Evolutionary conservation across 352 stramenopile genomes (phyloP).

Genomic region (Globisporangium camurandrum): DNA sequence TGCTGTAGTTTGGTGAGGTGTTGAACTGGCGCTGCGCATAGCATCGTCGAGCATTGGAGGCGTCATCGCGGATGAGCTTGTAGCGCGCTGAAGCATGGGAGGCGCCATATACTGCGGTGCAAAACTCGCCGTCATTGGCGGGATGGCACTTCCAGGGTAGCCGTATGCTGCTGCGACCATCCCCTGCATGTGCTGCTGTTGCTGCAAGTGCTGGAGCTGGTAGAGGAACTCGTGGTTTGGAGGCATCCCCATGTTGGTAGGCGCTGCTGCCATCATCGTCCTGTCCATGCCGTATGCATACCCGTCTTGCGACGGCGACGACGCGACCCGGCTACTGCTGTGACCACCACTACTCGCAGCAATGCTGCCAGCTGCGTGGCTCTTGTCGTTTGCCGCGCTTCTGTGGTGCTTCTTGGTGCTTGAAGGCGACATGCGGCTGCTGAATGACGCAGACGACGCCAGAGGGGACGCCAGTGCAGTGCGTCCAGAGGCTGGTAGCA

Average conservation of each 20-base stretch:
- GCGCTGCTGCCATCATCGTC: slow-evolving; percentile 4
- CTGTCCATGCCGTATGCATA: slow-evolving; percentile 4
- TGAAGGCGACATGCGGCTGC: slow-evolving; percentile 18
- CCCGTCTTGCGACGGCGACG: slow-evolving; percentile 5
- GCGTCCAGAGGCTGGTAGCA: slow-evolving; percentile 13
- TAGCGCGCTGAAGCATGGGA: slow-evolving; percentile 3
- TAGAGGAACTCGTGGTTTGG: slow-evolving; percentile 27
- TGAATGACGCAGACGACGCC: slow-evolving; percentile 10
- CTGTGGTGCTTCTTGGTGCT: slow-evolving; percentile 13
- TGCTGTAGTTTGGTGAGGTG: neutral
- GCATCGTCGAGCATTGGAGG: neutral
- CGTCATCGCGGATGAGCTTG: slow-evolving; percentile 2
- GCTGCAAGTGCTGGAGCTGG: slow-evolving; percentile 41
- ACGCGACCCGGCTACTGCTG: slow-evolving; percentile 3
- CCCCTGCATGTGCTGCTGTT: slow-evolving; percentile 32
- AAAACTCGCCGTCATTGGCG: slow-evolving; percentile 14
- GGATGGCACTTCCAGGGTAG: slow-evolving; percentile 15
- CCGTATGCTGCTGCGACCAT: slow-evolving; percentile 19
- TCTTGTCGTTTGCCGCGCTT: neutral
- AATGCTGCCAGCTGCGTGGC: neutral
- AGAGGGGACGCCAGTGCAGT: slow-evolving; percentile 13
- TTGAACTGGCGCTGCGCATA: neutral
- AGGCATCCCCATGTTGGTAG: neutral
- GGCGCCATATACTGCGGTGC: slow-evolving; percentile 10
- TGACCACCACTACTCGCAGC: slow-evolving; percentile 4